Evolutionary conservation across 2,329 filamentous ascomycete species (phyloP), one percentile per base, ranked within the genome.

Genomic region (Sodiomyces alkalinus): DNA sequence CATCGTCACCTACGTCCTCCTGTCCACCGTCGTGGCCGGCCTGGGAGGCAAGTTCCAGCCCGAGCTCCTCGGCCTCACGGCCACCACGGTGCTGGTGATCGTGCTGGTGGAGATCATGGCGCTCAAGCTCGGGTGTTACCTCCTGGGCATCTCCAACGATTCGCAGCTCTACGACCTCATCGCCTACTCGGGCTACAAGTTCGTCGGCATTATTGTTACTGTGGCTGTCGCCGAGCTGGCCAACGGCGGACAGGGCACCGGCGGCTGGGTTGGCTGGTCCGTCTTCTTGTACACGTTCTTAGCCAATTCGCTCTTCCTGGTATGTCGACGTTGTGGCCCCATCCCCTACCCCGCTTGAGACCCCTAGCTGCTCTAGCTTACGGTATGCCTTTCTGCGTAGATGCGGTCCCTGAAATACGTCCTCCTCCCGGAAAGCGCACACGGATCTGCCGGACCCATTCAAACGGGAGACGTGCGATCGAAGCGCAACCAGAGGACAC

Each of bases 161-260:
- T 90, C 80, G 11, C 90, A 96, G 50, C 69, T 96, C 29, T 70
- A 96, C 33, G 90, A 98, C 45, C 58, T 98, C 28, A 78, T 98
- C 30, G 92, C 92, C 5, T 98, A 98, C 57, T 87, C 80, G 3
- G 92, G 92, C 13, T 98, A 98, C 60, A 98, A 98, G 54, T 98
- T 98, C 46, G 87, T 98, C 17, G 90, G 87, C 18, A 85, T 94
- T 41, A 98, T 98, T 35, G 68, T 81, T 27, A 94, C 86, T 0
- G 68, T 81, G 29, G 93, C 86, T 0, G 58, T 87, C 12, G 76
- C 81, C 11, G 81, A 92, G 52, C 64, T 83, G 11, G 55, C 81
- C 39, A 92, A 78, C 32, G 73, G 74, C 9, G 79, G 85, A 24
- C 72, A 75, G 44, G 80, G 87, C 14, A 90, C 83, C 3, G 79